Base-by-base conservation (phyloP, 2,329 filamentous ascomycete genomes). In the Colletotrichum gloeosporioides region DNA sequence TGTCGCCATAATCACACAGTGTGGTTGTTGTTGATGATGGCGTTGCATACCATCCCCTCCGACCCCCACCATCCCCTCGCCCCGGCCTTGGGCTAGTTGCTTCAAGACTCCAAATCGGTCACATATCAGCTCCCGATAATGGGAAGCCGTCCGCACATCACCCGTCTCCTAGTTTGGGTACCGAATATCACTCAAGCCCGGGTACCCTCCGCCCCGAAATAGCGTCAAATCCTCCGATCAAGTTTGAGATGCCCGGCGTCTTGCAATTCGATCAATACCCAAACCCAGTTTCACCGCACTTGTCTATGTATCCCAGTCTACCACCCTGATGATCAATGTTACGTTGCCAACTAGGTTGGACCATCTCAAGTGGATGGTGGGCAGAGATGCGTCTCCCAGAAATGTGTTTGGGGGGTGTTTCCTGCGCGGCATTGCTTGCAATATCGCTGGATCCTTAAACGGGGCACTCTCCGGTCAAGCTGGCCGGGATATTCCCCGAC, bases 311-410 rank as follows among this genome's bases (percentile, higher is more conserved):
- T 22, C 49, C 29, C 22, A 44, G 57, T 55, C 25, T 31, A n/a
- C 63, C 27, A 32, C 59, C 34, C 27, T 65, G 59, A 61, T 59
- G 12, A 29, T 69, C 64, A 59, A 69, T 36, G 34, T 69, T 31
- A 65, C 64, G 59, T 61, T 36, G 59, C 34, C 44, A 49, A 65
- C 70, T 36, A 53, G 34, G 34, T 69, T 59, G 59, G 34, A 53
- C 73, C 34, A 73, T 69, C 57, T 53, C 70, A 69, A 76, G 73
- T 62, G 73, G 70, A 29, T 73, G 73, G 57, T 49, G n/a, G 44
- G 59, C 32, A 31, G 68, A 18, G n/a, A 32, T 27, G 70, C 44
- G 69, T 64, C n/a, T 15, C 31, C 18, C 55, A 39, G 15, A 69
- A 15, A 31, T 61, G 13, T 63, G 29, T 44, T 67, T 61, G 15